A percentile compares a stretch with the other conserved stretches of the same genome.
Evolutionary conservation across 805 yeast species (phyloP).

Genomic region (Schizosaccharomyces pombe): DNA sequence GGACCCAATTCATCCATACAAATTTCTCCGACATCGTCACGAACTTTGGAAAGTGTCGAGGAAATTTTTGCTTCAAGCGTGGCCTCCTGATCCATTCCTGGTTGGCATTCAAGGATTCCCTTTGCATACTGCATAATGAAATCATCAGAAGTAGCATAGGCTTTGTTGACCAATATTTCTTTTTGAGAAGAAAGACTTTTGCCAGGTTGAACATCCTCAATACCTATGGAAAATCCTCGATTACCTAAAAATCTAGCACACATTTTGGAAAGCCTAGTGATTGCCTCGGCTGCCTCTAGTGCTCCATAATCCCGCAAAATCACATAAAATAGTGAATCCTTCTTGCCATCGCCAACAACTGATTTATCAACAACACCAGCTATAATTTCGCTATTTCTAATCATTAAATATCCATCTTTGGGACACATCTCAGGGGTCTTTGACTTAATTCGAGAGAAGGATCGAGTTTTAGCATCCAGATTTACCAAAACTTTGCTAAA

Average conservation of each 20-base stretch:
- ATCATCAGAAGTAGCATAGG: conserved; percentile 78
- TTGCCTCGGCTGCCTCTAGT: conserved; percentile 77
- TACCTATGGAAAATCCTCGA: conserved; percentile 92
- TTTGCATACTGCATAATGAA: conserved; percentile 51
- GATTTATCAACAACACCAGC: conserved; percentile 96
- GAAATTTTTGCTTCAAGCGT: conserved; percentile 94
- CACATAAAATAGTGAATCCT: conserved; percentile 86
- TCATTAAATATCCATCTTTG: conserved; percentile 81
- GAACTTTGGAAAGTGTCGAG: conserved; percentile 81
- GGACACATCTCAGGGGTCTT: conserved; percentile 65
- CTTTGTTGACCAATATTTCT: conserved; percentile 71
- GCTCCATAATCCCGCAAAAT: conserved; percentile 93
- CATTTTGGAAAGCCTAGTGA: conserved; percentile 98
- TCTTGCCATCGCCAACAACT: conserved; percentile 90
- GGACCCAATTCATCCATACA: conserved; percentile 79
- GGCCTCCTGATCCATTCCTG: conserved; percentile 97
- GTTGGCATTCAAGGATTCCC: conserved; percentile 90
- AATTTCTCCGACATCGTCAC: conserved; percentile 97
- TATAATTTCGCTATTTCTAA: conserved; percentile 68
- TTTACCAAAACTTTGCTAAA: conserved; percentile 62
- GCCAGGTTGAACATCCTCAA: conserved; percentile 91
- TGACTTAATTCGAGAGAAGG: conserved; percentile 55
- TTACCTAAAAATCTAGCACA: conserved; percentile 90
- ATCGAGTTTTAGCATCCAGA: conserved; percentile 82
- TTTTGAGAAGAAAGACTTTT: conserved; percentile 47